Evolutionary conservation across 805 yeast genomes (phyloP).

Genomic region (Nakazawaea populi): DNA sequence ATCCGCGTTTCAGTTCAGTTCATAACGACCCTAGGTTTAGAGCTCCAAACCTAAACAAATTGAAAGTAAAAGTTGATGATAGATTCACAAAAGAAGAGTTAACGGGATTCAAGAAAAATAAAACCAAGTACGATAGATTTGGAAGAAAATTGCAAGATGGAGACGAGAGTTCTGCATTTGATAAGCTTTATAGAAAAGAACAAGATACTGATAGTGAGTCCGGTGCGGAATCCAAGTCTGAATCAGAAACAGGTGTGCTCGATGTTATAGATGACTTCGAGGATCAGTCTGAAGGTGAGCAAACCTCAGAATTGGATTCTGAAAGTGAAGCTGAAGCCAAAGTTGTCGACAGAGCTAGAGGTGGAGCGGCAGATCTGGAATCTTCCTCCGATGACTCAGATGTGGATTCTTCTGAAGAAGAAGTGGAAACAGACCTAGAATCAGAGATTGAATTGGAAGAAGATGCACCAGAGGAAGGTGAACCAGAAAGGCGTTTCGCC

Average conservation of each 20-base stretch:
- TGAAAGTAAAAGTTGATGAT: constrained; percentile 76
- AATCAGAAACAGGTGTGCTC: no score
- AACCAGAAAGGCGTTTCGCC: constrained; percentile 77
- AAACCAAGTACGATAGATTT: constrained; percentile 72
- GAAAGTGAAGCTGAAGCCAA: constrained; percentile 16
- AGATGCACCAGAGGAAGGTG: constrained; percentile 74
- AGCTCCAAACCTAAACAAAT: constrained; percentile 60
- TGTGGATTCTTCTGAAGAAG: constrained; percentile 36
- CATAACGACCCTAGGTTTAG: constrained; percentile 87
- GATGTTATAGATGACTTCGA: no score
- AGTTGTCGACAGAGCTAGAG: constrained; percentile 58
- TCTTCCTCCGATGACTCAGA: constrained; percentile 33
- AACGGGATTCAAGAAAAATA: constrained; percentile 50
- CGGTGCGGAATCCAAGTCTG: no score
- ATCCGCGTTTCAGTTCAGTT: constrained; percentile 73
- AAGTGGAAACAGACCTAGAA: constrained; percentile 22
- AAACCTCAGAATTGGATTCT: constrained; percentile 16
- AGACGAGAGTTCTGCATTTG: constrained; percentile 43
- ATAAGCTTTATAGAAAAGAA: constrained; percentile 51
- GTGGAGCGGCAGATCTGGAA: constrained; percentile 44
- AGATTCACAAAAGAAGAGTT: constrained; percentile 71
- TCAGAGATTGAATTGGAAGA: constrained; percentile 52
- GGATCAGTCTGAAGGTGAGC: not conserved
- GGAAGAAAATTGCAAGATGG: constrained; percentile 61
- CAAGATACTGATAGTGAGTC: constrained; percentile 13